These are phyloP conservation scores for Lipomyces yarrowii DNA, from an alignment of 1,139 yeast genomes.

Conservation along the genomic window DNA sequence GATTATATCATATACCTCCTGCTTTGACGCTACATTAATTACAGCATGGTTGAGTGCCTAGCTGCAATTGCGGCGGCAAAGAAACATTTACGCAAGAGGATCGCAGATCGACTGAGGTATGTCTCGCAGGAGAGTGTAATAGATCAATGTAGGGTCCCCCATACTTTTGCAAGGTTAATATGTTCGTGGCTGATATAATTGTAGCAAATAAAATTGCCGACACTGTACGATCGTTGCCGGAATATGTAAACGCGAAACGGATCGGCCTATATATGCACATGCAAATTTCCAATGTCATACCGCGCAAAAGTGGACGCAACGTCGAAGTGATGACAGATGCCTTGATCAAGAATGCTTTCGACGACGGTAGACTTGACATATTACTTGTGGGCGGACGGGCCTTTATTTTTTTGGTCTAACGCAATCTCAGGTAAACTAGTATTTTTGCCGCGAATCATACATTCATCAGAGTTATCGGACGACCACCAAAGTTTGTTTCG, in stretches of 20 bases:
- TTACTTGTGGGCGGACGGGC: neutral
- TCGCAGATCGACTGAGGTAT: conserved; percentile 14
- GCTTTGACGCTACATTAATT: neutral
- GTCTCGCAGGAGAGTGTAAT: conserved; percentile 10
- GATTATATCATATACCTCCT: neutral
- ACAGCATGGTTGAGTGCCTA: neutral
- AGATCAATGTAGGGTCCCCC: conserved; percentile 19
- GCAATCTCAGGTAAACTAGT: conserved; percentile 39
- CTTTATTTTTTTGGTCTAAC: neutral
- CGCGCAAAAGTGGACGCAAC: conserved; percentile 22
- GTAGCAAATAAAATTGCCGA: conserved; percentile 41
- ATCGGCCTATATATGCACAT: conserved; percentile 70
- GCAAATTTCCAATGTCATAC: conserved; percentile 48
- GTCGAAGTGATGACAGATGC: conserved; percentile 58
- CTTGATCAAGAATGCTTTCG: conserved; percentile 56
- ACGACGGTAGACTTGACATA: conserved; percentile 41
- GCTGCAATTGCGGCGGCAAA: conserved; percentile 11
- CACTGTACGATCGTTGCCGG: conserved; percentile 44
- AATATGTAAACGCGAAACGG: conserved; percentile 50
- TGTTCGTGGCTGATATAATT: too few species aligned
- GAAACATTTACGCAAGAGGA: conserved; percentile 5
- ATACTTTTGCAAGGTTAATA: neutral
- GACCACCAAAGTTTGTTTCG: conserved; percentile 6
- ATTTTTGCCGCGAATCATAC: conserved; percentile 44
- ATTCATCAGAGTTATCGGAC: conserved; percentile 7